Evolutionary conservation across 1,284 basidiomycete genomes (phyloP).

Genomic region (Austroboletus niveus): DNA sequence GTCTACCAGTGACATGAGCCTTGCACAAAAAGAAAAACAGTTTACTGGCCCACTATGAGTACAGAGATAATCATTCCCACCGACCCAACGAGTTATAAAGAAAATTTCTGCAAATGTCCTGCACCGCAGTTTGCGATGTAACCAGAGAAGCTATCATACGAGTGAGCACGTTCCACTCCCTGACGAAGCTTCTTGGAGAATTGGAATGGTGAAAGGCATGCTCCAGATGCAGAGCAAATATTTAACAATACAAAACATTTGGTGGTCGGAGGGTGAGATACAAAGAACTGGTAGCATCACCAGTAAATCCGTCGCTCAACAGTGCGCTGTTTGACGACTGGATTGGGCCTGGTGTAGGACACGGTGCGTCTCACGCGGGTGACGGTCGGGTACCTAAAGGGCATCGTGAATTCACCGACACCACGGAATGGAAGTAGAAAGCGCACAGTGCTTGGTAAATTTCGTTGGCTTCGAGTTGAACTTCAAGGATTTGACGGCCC

Average conservation of each 20-base stretch:
- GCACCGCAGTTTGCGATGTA: slow-evolving; percentile 18
- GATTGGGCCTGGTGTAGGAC: slow-evolving; percentile 49
- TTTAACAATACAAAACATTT: slow-evolving; percentile 35
- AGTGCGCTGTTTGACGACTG: slow-evolving; percentile 42
- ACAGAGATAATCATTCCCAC: slow-evolving; percentile 14
- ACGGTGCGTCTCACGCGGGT: slow-evolving; percentile 71
- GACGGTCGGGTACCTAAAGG: slow-evolving; percentile 62
- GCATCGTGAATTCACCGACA: slow-evolving; percentile 2
- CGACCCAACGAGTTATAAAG: slow-evolving; percentile 6
- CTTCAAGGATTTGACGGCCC: slow-evolving; percentile 78
- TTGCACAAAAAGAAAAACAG: slow-evolving; percentile 8
- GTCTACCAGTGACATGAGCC: slow-evolving; percentile 2
- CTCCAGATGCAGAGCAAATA: slow-evolving; percentile 12
- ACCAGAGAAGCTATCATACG: slow-evolving; percentile 15
- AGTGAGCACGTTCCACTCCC: slow-evolving; percentile 17
- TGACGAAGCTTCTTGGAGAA: slow-evolving; percentile 13
- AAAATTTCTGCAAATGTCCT: slow-evolving; percentile 11
- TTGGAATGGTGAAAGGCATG: slow-evolving; percentile 7
- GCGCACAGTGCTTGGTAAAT: slow-evolving; percentile 65
- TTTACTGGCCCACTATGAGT: slow-evolving; percentile 9
- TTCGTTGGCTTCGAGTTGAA: slow-evolving; percentile 68
- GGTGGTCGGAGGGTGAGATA: slow-evolving; percentile 15
- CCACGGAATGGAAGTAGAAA: slow-evolving; percentile 2
- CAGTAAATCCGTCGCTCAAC: slow-evolving; percentile 73
- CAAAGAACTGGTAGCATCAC: slow-evolving; percentile 34